A percentile compares a stretch with the other conserved stretches of the same genome.
Evolutionary conservation across 768 basidiomycete genomes (phyloP).

Genomic region (Candolleomyces aberdarensis): DNA sequence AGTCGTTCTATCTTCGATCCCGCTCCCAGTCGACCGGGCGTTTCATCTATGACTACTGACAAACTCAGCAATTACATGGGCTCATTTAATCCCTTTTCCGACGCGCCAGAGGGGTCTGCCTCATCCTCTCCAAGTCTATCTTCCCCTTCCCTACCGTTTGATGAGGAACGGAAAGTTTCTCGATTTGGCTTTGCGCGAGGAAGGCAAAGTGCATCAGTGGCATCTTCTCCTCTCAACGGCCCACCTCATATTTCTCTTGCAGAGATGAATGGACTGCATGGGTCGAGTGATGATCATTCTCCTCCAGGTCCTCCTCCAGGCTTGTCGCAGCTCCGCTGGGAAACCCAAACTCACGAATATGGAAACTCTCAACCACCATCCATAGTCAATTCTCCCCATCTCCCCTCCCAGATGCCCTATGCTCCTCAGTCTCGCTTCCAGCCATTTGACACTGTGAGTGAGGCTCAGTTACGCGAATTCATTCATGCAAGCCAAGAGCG

Average conservation of each 20-base stretch:
- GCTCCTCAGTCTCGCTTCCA: constrained; percentile 48
- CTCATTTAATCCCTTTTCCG: constrained; percentile 80
- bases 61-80: constrained; percentile 60
- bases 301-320: neutral
- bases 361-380: constrained; percentile 37
- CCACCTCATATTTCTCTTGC: constrained; percentile 20
- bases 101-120: constrained; percentile 46
- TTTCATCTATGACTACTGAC: constrained; percentile 17
- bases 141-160: constrained; percentile 27
- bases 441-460: constrained; percentile 59
- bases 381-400: constrained; percentile 40
- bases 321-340: constrained; percentile 37
- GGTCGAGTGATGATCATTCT: constrained; percentile 5
- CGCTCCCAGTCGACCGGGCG: neutral
- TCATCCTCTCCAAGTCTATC: constrained; percentile 24
- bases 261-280: constrained; percentile 9
- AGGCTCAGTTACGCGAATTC: constrained; percentile 74
- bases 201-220: constrained; percentile 59
- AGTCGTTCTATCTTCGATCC: constrained; percentile 59
- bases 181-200: constrained; percentile 81
- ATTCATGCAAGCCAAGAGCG: constrained; percentile 69
- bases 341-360: constrained; percentile 38
- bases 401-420: constrained; percentile 15
- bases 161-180: constrained; percentile 73
- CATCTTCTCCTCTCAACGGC: constrained; percentile 43